Evolutionary conservation across 768 basidiomycete genomes (phyloP).

Genomic region (Termitomyces sp.): DNA sequence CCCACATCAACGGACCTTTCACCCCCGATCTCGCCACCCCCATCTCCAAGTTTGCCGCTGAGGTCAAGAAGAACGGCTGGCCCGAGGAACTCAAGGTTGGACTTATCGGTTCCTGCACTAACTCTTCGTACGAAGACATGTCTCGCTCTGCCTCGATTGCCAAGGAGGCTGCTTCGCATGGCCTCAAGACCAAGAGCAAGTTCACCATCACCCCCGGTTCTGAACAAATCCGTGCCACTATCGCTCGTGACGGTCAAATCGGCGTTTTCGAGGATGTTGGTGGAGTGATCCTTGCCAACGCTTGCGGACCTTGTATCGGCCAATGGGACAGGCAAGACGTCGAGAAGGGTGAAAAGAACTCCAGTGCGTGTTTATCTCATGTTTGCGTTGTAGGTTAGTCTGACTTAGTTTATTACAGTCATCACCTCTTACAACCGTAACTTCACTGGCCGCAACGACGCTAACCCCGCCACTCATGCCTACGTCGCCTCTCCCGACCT

Average conservation of each 20-base stretch:
- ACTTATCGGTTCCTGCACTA: slow-evolving; percentile 99
- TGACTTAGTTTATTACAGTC: slow-evolving; percentile 42
- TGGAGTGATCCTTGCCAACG: slow-evolving; percentile 93
- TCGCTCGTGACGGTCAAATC: slow-evolving; percentile 93
- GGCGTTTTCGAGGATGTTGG: slow-evolving; percentile 82
- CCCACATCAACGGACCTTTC: slow-evolving; percentile 99
- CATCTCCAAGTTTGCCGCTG: slow-evolving; percentile 89
- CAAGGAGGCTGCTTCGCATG: slow-evolving; percentile 81
- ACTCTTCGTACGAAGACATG: slow-evolving; percentile 99
- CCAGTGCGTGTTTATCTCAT: slow-evolving; percentile 53
- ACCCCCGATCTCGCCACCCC: slow-evolving; percentile 99
- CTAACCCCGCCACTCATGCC: slow-evolving; percentile 97
- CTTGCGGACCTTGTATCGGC: slow-evolving; percentile 98
- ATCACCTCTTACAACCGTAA: slow-evolving; percentile 99
- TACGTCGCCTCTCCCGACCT: slow-evolving; percentile 93
- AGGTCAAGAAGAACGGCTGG: slow-evolving; percentile 94
- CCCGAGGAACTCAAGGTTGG: slow-evolving; percentile 95
- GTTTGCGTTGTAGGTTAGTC: not conserved
- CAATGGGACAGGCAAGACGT: slow-evolving; percentile 98
- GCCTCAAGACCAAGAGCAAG: slow-evolving; percentile 83
- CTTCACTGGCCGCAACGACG: slow-evolving; percentile 99
- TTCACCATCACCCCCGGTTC: slow-evolving; percentile 99
- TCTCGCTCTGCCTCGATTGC: slow-evolving; percentile 94
- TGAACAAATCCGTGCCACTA: slow-evolving; percentile 97
- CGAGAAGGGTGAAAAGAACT: slow-evolving; percentile 95